These are phyloP conservation scores for Trichoderma citrinoviride DNA, from an alignment of 2,329 filamentous ascomycete genomes.

Conservation along the genomic window DNA sequence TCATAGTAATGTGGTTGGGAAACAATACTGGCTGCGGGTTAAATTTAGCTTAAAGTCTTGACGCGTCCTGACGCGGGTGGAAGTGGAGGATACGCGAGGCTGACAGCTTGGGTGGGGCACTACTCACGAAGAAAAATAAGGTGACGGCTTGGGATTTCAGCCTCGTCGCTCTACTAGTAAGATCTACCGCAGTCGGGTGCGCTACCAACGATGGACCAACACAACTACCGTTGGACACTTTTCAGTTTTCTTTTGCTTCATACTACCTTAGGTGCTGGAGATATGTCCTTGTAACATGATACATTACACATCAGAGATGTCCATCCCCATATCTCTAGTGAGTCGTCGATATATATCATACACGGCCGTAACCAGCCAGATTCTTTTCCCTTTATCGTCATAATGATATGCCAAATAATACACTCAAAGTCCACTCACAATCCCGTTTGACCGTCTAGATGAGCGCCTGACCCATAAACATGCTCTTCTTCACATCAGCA, in stretches of 20 bases:
- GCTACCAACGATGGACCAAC: not conserved
- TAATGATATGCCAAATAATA: not conserved
- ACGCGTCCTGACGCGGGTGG: constrained; percentile 33
- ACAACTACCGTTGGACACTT: not conserved
- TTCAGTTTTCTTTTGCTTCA: not conserved
- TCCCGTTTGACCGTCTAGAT: constrained; percentile 48
- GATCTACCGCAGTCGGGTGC: too few relatives aligned
- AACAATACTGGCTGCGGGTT: constrained; percentile 17
- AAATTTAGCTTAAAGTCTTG: constrained; percentile 25
- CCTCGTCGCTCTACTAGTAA: constrained; percentile 21
- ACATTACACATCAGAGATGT: not conserved
- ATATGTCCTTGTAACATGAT: not conserved
- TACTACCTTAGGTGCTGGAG: too few relatives aligned
- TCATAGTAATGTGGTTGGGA: constrained; percentile 10
- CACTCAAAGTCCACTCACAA: not conserved
- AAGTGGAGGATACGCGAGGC: constrained; percentile 19
- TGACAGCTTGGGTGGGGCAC: constrained; percentile 1
- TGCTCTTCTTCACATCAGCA: constrained; percentile 84
- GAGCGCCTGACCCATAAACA: constrained; percentile 77
- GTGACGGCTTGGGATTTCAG: not conserved
- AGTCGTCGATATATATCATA: not conserved
- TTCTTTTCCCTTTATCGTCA: not conserved
- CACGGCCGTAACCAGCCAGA: not conserved
- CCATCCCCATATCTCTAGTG: not conserved
- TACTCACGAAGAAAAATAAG: not conserved